Conservation (phyloP, 805 yeast species). For the Starmerella kuoi region DNA sequence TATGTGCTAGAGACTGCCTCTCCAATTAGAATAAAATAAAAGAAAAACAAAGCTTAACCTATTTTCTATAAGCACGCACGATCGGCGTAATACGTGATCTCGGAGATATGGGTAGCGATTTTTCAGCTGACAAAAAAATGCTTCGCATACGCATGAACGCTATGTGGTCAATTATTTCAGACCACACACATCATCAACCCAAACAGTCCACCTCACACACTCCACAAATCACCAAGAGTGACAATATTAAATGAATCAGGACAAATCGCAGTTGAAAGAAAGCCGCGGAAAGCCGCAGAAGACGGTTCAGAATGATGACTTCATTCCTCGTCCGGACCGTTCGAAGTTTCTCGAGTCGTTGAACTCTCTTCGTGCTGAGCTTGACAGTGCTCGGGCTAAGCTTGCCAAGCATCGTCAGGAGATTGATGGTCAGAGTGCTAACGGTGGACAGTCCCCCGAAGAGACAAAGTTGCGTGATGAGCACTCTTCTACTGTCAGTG, state of each 20-base stretch:
- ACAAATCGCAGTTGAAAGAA: background rate
- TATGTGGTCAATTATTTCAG: background rate
- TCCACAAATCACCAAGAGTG: background rate
- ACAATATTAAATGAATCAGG: background rate
- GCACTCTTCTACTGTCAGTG: conserved; percentile 36
- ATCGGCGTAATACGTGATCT: too few species aligned
- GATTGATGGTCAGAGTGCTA: conserved; percentile 20
- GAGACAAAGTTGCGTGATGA: conserved; percentile 44
- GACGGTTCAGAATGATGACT: conserved; percentile 9
- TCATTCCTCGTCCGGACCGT: conserved; percentile 25
- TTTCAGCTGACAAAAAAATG: conserved; percentile 3
- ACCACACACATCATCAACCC: background rate
- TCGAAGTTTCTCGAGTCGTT: conserved; percentile 25
- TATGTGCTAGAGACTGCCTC: background rate
- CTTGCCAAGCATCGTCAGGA: conserved; percentile 22
- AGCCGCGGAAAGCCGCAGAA: background rate
- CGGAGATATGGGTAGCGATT: background rate
- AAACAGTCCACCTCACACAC: background rate
- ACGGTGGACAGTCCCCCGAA: conserved; percentile 22
- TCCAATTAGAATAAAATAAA: background rate
- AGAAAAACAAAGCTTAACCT: too few species aligned
- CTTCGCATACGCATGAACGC: too few species aligned
- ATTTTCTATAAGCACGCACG: too few species aligned
- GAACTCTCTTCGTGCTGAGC: conserved; percentile 24
- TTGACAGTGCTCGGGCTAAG: conserved; percentile 22